phyloP scores from a whole-genome alignment of 1,284 basidiomycete genomes.

The Mycosarcoma maydis region DNA sequence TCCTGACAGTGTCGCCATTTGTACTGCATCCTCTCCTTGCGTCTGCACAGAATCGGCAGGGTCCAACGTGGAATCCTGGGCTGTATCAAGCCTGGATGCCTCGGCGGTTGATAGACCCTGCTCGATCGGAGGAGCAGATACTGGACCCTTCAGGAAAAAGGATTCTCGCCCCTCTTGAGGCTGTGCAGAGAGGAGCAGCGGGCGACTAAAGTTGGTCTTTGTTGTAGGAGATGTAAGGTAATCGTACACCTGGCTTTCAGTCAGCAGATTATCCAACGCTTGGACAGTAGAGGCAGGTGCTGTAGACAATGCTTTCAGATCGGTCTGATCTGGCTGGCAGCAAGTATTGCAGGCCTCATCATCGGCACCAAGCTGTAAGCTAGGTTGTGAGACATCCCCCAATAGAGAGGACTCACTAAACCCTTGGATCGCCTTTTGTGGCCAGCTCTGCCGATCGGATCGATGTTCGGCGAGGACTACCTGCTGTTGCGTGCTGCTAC shows the following conservation, averaged over 20 bases:
- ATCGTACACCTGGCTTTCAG: not conserved
- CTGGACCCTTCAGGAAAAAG: too few relatives aligned
- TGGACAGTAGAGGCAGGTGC: not conserved
- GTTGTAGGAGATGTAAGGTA: not conserved
- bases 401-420: too few relatives aligned
- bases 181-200: not conserved
- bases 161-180: too few relatives aligned
- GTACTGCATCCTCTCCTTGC: not conserved
- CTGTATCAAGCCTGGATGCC: too few relatives aligned
- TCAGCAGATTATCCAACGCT: not conserved
- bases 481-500: not conserved
- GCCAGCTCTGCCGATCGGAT: not conserved
- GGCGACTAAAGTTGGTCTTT: conserved; percentile 3
- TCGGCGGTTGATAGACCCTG: too few relatives aligned
- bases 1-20: not conserved
- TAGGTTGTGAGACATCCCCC: not conserved
- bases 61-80: not conserved
- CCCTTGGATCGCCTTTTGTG: not conserved
- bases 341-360: not conserved
- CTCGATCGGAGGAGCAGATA: too few relatives aligned
- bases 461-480: not conserved
- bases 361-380: not conserved
- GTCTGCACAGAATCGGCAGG: not conserved
- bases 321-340: not conserved
- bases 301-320: not conserved